Base-by-base conservation (phyloP, 1,284 basidiomycete genomes). In the Fistulina hepatica region DNA sequence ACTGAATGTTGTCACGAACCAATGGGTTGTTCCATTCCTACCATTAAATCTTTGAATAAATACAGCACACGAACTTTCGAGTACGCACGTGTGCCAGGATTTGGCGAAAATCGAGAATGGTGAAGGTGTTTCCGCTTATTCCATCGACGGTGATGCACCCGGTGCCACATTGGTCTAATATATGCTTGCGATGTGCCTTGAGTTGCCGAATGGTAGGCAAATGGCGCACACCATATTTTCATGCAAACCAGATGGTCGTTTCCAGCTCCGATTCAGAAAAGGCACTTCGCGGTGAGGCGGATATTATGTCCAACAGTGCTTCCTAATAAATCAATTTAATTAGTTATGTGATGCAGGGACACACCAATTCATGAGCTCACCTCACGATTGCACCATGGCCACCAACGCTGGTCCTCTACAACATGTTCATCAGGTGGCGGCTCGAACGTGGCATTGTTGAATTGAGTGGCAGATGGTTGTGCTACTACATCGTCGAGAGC, bases 261-360 rank as follows among this genome's bases (percentile, higher is more conserved):
- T 43, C 30, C 3, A 45, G 36, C 34, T 41, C 44, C 4, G 21
- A 22, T 16, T 46, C 44, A 2, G 44, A 46, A 17, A 44, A 46
- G 12, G 37, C 39, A 3, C 39, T 31, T 1, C 44, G 39, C 3
- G 44, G 42, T 30, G 44, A 46, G 1, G 35, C 42, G 12, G 21
- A 15, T 43, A 46, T 46, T 11, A 41, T 22, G 21, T 44, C 44
- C 1, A 44, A 23, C 5, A 41, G 21, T 11, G 35, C 35, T 34
- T 44, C 44, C 43, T 46, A 25, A 25, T 9, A 9, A 9, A 25
- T 25, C n/a, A 25, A n/a, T 25, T 25, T 9, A 9, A 9, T 9
- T 9, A 25, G 24, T 25, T 25, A n/a, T 9, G 9, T n/a, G 9
- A 25, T n/a, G 9, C 9, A 25, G 24, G 9, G 24, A 25, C 9